A percentile compares a stretch with the other conserved stretches of the same genome.
Evolutionary conservation across 139 green algal genomes (phyloP).

Genomic region (Penium margaritaceum): DNA sequence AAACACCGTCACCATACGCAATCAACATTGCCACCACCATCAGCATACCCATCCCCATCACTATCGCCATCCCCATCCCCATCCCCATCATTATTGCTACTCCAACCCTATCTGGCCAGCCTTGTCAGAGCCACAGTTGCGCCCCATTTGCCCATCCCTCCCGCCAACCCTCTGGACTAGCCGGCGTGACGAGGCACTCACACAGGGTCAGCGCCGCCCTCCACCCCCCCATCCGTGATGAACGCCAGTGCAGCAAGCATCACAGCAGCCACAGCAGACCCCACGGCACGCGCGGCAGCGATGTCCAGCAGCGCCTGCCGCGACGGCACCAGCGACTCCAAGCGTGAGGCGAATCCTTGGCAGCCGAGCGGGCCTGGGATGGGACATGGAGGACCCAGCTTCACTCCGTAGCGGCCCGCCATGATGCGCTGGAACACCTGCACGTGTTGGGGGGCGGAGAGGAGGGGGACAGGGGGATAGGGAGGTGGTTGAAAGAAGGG

Average conservation of each 20-base stretch:
- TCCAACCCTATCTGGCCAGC: too few relatives aligned
- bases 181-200: too few relatives aligned
- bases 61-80: too few relatives aligned
- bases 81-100: too few relatives aligned
- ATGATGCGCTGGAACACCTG: constrained; percentile 31
- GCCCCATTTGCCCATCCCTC: too few relatives aligned
- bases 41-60: too few relatives aligned
- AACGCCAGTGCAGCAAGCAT: constrained; percentile 26
- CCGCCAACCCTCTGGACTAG: too few relatives aligned
- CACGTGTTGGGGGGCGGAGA: background rate
- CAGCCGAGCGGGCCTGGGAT: constrained; percentile 35
- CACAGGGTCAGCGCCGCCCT: constrained; percentile 30
- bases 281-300: constrained; percentile 19
- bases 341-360: constrained; percentile 28
- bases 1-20: too few relatives aligned
- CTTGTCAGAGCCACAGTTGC: too few relatives aligned
- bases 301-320: constrained; percentile 37
- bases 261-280: background rate
- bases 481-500: background rate
- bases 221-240: constrained; percentile 26
- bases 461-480: background rate
- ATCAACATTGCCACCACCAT: too few relatives aligned
- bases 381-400: constrained; percentile 24
- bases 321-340: constrained; percentile 26
- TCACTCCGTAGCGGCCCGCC: constrained; percentile 21